Evolutionary conservation across 371 early-diverging fungal genomes (phyloP).

Genomic region (Entomophthora muscae): DNA sequence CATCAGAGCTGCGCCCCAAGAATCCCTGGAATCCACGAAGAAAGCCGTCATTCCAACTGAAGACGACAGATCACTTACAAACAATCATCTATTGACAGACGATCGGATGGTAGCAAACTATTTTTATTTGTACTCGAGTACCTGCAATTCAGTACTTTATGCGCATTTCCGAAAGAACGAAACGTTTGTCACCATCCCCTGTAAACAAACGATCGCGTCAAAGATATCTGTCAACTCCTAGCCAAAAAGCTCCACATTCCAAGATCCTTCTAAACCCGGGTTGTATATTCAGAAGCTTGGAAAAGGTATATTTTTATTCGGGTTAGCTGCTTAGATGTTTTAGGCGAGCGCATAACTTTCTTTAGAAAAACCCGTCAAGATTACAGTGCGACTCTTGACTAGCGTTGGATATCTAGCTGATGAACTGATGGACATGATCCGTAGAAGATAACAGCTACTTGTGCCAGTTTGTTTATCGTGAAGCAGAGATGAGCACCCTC

Average conservation of each 20-base stretch:
- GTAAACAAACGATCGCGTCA: neutral
- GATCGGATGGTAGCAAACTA: neutral
- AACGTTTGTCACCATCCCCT: neutral
- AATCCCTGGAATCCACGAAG: neutral
- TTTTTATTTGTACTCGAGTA: neutral
- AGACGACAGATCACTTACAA: neutral
- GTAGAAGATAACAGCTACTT: conserved; percentile 75
- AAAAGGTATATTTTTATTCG: conserved; percentile 21
- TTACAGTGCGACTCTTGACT: conserved; percentile 42
- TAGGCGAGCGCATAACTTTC: conserved; percentile 37
- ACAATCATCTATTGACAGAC: neutral
- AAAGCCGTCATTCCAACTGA: neutral
- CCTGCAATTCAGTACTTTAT: neutral
- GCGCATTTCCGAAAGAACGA: neutral
- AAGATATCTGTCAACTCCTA: conserved; percentile 33
- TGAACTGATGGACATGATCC: conserved; percentile 47
- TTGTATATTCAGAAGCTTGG: conserved; percentile 37
- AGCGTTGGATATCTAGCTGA: conserved; percentile 64
- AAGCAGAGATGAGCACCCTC: conserved; percentile 9
- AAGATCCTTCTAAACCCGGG: conserved; percentile 46
- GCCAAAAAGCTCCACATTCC: conserved; percentile 59
- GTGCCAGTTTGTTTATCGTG: conserved; percentile 55
- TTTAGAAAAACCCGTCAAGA: conserved; percentile 47
- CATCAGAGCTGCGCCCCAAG: neutral
- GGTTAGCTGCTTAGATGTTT: conserved; percentile 9